Percentiles rank a stretch among this genome's conserved stretches.
Conservation (phyloP, 2,329 filamentous ascomycete species). For the Xylariaceae sp. region DNA sequence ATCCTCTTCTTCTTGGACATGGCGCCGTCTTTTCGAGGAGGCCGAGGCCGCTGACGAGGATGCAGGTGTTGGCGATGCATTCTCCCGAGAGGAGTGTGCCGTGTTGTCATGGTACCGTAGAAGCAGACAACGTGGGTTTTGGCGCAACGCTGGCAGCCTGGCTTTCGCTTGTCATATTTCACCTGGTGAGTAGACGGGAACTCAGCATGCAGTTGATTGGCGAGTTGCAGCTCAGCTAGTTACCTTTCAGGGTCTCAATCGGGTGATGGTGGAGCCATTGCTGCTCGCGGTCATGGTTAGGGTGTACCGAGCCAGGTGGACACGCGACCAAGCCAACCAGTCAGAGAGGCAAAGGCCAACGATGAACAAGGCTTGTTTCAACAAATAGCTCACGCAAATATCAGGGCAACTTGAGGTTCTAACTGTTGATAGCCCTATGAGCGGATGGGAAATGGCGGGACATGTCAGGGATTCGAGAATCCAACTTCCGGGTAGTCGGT, state of each 20-base stretch:
- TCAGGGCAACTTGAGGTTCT: no score
- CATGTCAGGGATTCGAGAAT: no score
- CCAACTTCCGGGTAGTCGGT: no score
- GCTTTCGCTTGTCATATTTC: constrained; percentile 8
- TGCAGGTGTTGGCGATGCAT: constrained; percentile 4
- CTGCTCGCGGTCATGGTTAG: constrained; percentile 6
- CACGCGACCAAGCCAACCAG: no score
- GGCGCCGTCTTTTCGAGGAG: constrained; percentile 4
- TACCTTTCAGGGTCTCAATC: constrained; percentile 9
- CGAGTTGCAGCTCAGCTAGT: background rate
- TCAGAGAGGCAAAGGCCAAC: no score
- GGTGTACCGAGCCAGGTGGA: no score
- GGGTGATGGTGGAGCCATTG: constrained; percentile 7
- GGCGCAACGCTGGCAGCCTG: constrained; percentile 6
- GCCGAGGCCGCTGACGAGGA: background rate
- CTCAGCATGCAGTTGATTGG: constrained; percentile 4
- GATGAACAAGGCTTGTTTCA: no score
- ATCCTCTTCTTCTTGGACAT: constrained; percentile 5
- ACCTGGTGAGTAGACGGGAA: constrained; percentile 5
- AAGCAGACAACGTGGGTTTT: constrained; percentile 8
- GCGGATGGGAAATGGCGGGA: no score
- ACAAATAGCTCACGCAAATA: no score
- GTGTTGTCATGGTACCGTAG: constrained; percentile 6
- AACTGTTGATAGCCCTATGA: no score
- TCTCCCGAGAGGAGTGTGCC: constrained; percentile 5